Evolutionary conservation across 148 eudicot genomes (phyloP).

Genomic region (Cornus florida): DNA sequence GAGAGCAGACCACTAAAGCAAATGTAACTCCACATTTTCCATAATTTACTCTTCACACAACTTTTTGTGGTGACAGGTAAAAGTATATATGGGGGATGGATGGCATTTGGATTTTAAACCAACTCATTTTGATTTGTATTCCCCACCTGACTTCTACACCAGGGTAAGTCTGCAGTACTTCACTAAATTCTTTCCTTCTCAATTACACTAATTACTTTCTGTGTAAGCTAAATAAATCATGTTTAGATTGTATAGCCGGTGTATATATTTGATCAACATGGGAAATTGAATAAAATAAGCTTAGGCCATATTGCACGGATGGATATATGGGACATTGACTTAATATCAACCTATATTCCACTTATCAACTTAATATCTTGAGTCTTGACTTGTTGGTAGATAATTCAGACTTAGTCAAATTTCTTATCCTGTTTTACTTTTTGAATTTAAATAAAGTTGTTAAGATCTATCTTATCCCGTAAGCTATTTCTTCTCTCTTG

Average conservation of each 20-base stretch:
- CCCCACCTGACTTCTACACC: constrained; percentile 87
- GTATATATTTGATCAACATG: background rate
- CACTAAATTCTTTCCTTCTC: background rate
- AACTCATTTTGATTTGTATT: constrained; percentile 78
- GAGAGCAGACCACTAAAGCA: background rate
- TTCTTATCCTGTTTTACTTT: too few species aligned
- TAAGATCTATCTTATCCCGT: too few species aligned
- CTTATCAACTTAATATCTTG: background rate
- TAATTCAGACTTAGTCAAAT: too few species aligned
- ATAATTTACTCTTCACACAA: background rate
- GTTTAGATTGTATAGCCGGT: too few species aligned
- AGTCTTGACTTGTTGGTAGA: too few species aligned
- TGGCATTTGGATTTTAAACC: constrained; percentile 82
- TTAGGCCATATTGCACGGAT: background rate
- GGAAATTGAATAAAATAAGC: background rate
- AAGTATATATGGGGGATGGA: constrained; percentile 84
- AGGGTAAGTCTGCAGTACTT: constrained; percentile 38
- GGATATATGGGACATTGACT: too few species aligned
- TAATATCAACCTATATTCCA: too few species aligned
- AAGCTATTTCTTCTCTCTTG: too few species aligned
- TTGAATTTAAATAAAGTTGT: too few species aligned
- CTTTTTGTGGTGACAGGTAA: constrained; percentile 46
- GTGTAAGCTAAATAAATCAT: too few species aligned
- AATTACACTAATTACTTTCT: too few species aligned
- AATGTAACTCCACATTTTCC: background rate